Base-by-base conservation (phyloP, 192 early-diverging fungal genomes). In the Coemansia sp. region DNA sequence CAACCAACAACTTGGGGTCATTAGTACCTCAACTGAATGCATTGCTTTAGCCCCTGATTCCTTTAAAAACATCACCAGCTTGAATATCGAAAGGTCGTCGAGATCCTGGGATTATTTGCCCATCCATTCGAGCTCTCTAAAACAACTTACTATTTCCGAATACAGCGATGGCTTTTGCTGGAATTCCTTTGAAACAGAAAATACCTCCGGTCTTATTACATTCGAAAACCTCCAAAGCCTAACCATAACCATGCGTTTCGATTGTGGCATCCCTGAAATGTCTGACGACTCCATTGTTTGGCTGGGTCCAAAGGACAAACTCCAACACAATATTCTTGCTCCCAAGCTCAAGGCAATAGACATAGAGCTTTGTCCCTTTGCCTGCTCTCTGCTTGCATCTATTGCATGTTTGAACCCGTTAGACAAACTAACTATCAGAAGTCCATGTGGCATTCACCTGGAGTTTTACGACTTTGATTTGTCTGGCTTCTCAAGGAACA, bases 161-260 rank as follows among this genome's bases (percentile, higher is more conserved):
- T 58, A 58, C 16, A 58, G 33, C 35, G 56, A 58, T 58, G 56
- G 18, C 5, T 58, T 58, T 15, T 38, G 30, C 35, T 58, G 56
- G 56, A n/a, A 34, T 7, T 58, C 33, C 12, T 58, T 58, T 33
- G 26, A 35, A 35, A 35, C 4, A 11, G 36, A 58, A 5, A 16
- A 36, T 16, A 58, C 6, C 35, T 3, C 7, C 1, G 56, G 21
- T 14, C 7, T 24, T 14, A 10, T 52, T 21, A 24, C 6, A 6
- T 52, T 52, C 5, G 21, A 52, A 10, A 52, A 14, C 49, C 49
- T 52, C 15, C 21, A 24, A 6, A 26, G 6, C 23, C 15, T 52
- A 12, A 52, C 49, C 15, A 52, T 52, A 24, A 24, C 21, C 23
- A 24, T 52, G 49, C 21, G 9, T 7, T 52, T 52, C 23, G 49